Percentiles rank a stretch among this genome's conserved stretches.
Evolutionary conservation across 495 filamentous ascomycete species (phyloP).

Genomic region (Penicilliopsis zonata): DNA sequence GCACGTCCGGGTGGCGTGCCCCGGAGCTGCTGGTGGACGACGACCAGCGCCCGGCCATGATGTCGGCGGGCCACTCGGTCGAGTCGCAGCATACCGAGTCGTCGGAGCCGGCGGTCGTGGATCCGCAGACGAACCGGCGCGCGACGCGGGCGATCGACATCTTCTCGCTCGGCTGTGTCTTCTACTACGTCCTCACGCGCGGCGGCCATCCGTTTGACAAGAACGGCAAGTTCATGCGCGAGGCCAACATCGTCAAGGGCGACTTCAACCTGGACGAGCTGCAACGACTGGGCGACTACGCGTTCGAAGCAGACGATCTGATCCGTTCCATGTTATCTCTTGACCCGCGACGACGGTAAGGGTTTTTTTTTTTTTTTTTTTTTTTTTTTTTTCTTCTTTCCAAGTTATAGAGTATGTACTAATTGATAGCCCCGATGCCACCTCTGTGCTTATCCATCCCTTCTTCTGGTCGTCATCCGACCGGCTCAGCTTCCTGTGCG

Average conservation of each 20-base stretch:
- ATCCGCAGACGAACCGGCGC: slow-evolving; percentile 56
- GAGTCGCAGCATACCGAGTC: slow-evolving; percentile 38
- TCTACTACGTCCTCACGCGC: slow-evolving; percentile 87
- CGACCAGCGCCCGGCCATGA: slow-evolving; percentile 26
- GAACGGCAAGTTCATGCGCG: slow-evolving; percentile 83
- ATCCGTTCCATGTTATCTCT: slow-evolving; percentile 71
- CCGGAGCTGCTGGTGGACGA: slow-evolving; percentile 86
- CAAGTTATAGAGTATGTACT: slow-evolving; percentile 5
- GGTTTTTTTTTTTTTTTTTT: slow-evolving; percentile 3
- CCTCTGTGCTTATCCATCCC: slow-evolving; percentile 73
- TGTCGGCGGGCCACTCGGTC: slow-evolving; percentile 11
- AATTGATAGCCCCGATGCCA: slow-evolving; percentile 46
- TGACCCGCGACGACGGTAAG: slow-evolving; percentile 52
- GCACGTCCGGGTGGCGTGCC: slow-evolving; percentile 91
- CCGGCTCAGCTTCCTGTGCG: slow-evolving; percentile 78
- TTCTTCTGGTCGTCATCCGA: slow-evolving; percentile 93
- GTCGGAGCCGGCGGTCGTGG: slow-evolving; percentile 47
- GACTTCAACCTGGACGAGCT: slow-evolving; percentile 61
- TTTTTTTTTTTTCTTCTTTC: slow-evolving; percentile 1
- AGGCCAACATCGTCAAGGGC: slow-evolving; percentile 90
- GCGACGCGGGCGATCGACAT: slow-evolving; percentile 95
- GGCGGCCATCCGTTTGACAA: slow-evolving; percentile 93
- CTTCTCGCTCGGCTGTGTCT: slow-evolving; percentile 90
- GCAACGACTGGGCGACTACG: slow-evolving; percentile 62
- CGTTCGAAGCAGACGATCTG: slow-evolving; percentile 75